Evolutionary conservation across 2,329 filamentous ascomycete species (phyloP).

Genomic region (Phoma sp.): DNA sequence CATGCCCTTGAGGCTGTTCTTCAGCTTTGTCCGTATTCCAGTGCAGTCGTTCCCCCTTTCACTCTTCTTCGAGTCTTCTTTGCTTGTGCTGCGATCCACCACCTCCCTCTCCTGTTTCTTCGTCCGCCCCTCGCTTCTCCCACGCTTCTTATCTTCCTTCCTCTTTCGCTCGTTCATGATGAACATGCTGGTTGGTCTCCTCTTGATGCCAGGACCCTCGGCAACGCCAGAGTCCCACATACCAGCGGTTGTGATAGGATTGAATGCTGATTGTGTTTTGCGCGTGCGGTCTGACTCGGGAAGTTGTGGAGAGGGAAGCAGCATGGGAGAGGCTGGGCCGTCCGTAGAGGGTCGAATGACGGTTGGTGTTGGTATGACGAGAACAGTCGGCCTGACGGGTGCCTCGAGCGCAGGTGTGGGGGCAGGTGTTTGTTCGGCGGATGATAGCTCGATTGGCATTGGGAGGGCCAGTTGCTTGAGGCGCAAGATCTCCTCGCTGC

Average conservation of each 20-base stretch:
- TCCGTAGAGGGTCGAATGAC: slow-evolving; percentile 22
- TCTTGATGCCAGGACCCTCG: slow-evolving; percentile 35
- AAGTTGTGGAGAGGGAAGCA: slow-evolving; percentile 22
- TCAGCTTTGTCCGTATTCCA: slow-evolving; percentile 5
- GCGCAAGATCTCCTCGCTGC: slow-evolving; percentile 40
- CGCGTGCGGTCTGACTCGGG: slow-evolving; percentile 25
- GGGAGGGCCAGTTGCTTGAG: slow-evolving; percentile 40
- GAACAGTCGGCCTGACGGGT: background rate
- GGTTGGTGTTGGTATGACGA: slow-evolving; percentile 22
- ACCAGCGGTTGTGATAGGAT: slow-evolving; percentile 43
- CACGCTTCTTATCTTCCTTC: slow-evolving; percentile 38
- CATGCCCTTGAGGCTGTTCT: slow-evolving; percentile 10
- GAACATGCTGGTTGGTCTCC: slow-evolving; percentile 43
- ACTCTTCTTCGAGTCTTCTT: slow-evolving; percentile 7
- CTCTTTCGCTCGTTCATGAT: slow-evolving; percentile 42
- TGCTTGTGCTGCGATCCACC: slow-evolving; percentile 8
- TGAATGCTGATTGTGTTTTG: slow-evolving; percentile 41
- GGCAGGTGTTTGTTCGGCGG: slow-evolving; percentile 8
- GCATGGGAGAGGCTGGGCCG: slow-evolving; percentile 14
- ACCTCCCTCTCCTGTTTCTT: slow-evolving; percentile 25
- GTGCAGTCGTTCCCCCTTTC: slow-evolving; percentile 2
- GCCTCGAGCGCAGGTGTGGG: background rate
- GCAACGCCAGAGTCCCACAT: slow-evolving; percentile 46
- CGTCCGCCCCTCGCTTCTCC: slow-evolving; percentile 33
- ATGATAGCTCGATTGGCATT: slow-evolving; percentile 16